phyloP scores from a whole-genome alignment of 805 yeast genomes.

The Candida xiaguanensis region DNA sequence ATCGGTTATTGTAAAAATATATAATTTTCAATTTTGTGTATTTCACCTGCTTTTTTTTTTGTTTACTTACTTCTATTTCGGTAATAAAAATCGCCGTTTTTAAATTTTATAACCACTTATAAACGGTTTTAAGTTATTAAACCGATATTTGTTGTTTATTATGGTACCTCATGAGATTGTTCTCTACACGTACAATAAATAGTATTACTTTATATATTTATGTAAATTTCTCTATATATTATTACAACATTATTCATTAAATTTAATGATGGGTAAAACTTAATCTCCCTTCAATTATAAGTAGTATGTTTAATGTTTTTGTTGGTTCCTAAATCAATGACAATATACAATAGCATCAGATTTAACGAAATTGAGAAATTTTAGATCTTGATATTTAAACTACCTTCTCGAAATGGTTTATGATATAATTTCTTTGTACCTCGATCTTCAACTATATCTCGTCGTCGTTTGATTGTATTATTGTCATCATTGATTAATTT shows the following conservation, averaged over 20 bases:
- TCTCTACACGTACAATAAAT: neutral
- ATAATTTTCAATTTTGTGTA: too few relatives aligned
- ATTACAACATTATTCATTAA: neutral
- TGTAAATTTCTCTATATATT: neutral
- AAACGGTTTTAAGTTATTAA: too few relatives aligned
- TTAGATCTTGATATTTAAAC: neutral
- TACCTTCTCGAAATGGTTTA: constrained; percentile 6
- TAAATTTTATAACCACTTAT: neutral
- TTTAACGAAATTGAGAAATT: too few relatives aligned
- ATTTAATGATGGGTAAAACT: neutral
- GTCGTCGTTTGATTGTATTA: constrained; percentile 1
- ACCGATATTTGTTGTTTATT: too few relatives aligned
- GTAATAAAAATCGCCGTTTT: neutral
- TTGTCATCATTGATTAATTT: neutral
- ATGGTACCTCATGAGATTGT: neutral
- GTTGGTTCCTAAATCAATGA: neutral
- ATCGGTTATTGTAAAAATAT: too few relatives aligned
- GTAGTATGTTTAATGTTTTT: too few relatives aligned
- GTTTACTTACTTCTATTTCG: neutral
- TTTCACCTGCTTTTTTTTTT: too few relatives aligned
- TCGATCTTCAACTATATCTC: neutral
- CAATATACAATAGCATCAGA: constrained; percentile 1
- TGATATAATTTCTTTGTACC: constrained; percentile 1
- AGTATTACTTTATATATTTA: too few relatives aligned
- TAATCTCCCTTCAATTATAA: neutral